Conservation (phyloP, 805 yeast species). For the Suhomyces pyralidae region DNA sequence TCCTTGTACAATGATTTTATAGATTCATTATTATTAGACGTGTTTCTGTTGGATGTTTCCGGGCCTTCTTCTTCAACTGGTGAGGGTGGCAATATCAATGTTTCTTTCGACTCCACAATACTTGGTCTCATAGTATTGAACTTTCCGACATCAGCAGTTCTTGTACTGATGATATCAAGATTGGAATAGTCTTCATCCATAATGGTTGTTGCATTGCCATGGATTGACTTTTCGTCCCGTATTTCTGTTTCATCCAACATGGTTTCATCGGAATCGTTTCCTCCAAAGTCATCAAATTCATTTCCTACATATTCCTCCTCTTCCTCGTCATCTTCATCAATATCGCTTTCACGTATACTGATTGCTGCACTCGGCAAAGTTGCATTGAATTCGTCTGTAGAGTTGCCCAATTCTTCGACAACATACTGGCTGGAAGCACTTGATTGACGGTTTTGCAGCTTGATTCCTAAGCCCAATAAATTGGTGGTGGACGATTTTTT, state of each 20-base stretch:
- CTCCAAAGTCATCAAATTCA: constrained; percentile 11
- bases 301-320: constrained; percentile 17
- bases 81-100: constrained; percentile 13
- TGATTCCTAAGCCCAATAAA: constrained; percentile 27
- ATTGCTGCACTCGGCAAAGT: constrained; percentile 5
- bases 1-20: constrained; percentile 25
- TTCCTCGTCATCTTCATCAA: constrained; percentile 22
- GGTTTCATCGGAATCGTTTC: constrained; percentile 18
- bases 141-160: constrained; percentile 28
- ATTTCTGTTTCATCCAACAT: constrained; percentile 16
- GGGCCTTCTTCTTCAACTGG: constrained; percentile 5
- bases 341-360: constrained; percentile 9
- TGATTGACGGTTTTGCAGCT: background rate
- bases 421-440: constrained; percentile 11
- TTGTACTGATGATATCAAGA: constrained; percentile 26
- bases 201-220: constrained; percentile 1
- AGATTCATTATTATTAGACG: constrained; percentile 6
- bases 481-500: constrained; percentile 22
- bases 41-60: background rate
- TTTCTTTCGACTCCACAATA: constrained; percentile 27
- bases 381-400: constrained; percentile 12
- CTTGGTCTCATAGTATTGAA: constrained; percentile 23
- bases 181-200: constrained; percentile 23
- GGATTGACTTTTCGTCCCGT: constrained; percentile 10
- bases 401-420: constrained; percentile 18